phyloP scores from a whole-genome alignment of 257 asterid genomes.

The Solanum corneliomulleri region DNA sequence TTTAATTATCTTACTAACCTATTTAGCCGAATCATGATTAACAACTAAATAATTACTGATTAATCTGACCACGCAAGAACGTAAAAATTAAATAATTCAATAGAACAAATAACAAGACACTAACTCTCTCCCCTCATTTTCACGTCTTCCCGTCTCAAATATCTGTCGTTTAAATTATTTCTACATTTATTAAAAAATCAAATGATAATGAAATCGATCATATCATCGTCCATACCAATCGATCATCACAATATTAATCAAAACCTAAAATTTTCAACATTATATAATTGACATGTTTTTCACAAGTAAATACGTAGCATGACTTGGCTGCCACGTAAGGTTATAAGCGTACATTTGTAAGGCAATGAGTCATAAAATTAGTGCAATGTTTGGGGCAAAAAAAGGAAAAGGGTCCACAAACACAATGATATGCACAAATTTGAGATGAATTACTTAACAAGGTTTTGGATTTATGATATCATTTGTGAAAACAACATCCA shows the following conservation, averaged over 20 bases:
- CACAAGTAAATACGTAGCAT: background rate
- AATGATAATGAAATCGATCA: background rate
- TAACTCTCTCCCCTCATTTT: background rate
- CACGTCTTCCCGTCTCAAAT: background rate
- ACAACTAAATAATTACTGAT: background rate
- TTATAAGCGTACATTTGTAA: background rate
- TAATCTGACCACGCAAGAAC: background rate
- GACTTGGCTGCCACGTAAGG: slow-evolving; percentile 24
- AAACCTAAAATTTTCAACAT: background rate
- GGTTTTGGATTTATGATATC: slow-evolving; percentile 9
- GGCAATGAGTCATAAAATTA: background rate
- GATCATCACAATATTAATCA: background rate
- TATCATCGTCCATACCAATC: background rate
- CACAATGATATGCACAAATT: slow-evolving; percentile 18
- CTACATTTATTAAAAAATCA: background rate
- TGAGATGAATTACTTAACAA: slow-evolving; percentile 10
- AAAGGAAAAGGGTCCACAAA: slow-evolving; percentile 12
- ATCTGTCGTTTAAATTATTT: background rate
- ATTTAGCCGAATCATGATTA: background rate
- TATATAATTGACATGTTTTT: background rate
- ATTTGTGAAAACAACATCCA: slow-evolving; percentile 17
- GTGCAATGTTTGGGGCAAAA: background rate
- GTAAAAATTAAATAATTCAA: background rate
- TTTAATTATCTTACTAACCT: background rate
- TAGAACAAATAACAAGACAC: background rate